Percentiles rank a stretch among this genome's conserved stretches.
Evolutionary conservation across 257 asterid species (phyloP).

Genomic region (Penstemon newberryi): DNA sequence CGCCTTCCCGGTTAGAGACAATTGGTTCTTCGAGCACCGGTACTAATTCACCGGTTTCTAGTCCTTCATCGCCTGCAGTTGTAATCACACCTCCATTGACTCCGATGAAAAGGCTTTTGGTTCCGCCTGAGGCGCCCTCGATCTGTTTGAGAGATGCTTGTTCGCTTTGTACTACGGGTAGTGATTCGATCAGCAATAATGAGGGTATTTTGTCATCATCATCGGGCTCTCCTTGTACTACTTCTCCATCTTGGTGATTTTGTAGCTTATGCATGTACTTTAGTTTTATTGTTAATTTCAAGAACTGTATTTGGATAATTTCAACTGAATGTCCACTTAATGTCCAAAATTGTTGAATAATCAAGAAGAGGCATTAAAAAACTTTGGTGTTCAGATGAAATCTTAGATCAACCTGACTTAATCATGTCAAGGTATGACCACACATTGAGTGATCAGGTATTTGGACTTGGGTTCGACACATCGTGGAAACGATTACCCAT

Average conservation of each 20-base stretch:
- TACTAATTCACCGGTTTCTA: neutral
- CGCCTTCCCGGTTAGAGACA: slow-evolving; percentile 50
- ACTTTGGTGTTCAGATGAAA: too few species aligned
- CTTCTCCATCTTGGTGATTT: slow-evolving; percentile 57
- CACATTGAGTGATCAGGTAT: too few species aligned
- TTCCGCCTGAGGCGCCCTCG: slow-evolving; percentile 46
- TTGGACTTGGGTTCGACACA: too few species aligned
- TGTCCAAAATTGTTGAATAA: too few species aligned
- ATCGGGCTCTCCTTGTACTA: slow-evolving; percentile 41
- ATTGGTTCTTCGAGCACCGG: neutral
- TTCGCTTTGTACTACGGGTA: slow-evolving; percentile 36
- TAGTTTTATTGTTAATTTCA: neutral
- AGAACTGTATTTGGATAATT: too few species aligned
- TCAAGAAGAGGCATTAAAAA: too few species aligned
- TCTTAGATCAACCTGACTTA: too few species aligned
- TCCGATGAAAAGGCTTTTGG: slow-evolving; percentile 50
- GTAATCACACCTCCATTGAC: slow-evolving; percentile 45
- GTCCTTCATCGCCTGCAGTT: neutral
- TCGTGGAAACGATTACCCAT: too few species aligned
- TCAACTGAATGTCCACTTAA: too few species aligned
- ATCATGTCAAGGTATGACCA: too few species aligned
- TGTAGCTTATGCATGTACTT: slow-evolving; percentile 4
- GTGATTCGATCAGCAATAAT: slow-evolving; percentile 39
- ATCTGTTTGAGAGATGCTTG: slow-evolving; percentile 44
- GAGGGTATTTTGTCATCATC: slow-evolving; percentile 39